These are phyloP conservation scores for Blastobotrys petasosporus DNA, from an alignment of 1,139 yeast species.

Conservation along the genomic window DNA sequence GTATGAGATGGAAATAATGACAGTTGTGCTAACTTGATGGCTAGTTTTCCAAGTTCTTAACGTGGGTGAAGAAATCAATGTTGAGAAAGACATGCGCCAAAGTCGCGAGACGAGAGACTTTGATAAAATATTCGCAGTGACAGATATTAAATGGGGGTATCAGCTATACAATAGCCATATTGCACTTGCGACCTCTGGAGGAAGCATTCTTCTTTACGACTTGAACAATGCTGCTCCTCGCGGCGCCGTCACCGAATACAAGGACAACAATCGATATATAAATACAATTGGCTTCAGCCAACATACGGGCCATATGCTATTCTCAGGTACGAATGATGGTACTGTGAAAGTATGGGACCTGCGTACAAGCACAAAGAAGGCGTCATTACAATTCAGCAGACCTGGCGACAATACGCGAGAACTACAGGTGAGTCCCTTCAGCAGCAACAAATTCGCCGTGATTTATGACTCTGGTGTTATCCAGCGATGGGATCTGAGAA, in stretches of 20 bases:
- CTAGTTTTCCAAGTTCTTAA: conserved; percentile 26
- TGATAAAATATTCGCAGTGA: conserved; percentile 31
- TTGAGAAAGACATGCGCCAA: conserved; percentile 20
- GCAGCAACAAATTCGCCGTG: conserved; percentile 50
- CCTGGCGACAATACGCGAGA: conserved; percentile 39
- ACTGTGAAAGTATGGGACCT: conserved; percentile 84
- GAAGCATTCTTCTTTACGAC: conserved; percentile 42
- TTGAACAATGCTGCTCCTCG: conserved; percentile 36
- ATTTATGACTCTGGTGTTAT: conserved; percentile 89
- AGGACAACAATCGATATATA: conserved; percentile 76
- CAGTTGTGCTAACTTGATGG: conserved; percentile 15
- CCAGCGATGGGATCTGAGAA: conserved; percentile 76
- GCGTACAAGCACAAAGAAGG: conserved; percentile 46
- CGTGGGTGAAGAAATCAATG: conserved; percentile 19
- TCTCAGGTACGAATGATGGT: conserved; percentile 93
- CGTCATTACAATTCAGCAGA: conserved; percentile 45
- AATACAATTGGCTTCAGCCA: conserved; percentile 70
- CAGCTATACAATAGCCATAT: conserved; percentile 22
- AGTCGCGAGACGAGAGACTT: conserved; percentile 23
- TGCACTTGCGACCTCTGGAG: conserved; percentile 31
- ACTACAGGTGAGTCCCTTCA: conserved; percentile 37
- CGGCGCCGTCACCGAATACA: conserved; percentile 34
- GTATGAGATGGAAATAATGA: conserved; percentile 6
- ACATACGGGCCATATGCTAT: conserved; percentile 49
- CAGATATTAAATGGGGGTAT: conserved; percentile 36